A percentile compares a stretch with the other conserved stretches of the same genome.
phyloP scores from a whole-genome alignment of 176 grass and related monocot species.

The Oryza officinalis region DNA sequence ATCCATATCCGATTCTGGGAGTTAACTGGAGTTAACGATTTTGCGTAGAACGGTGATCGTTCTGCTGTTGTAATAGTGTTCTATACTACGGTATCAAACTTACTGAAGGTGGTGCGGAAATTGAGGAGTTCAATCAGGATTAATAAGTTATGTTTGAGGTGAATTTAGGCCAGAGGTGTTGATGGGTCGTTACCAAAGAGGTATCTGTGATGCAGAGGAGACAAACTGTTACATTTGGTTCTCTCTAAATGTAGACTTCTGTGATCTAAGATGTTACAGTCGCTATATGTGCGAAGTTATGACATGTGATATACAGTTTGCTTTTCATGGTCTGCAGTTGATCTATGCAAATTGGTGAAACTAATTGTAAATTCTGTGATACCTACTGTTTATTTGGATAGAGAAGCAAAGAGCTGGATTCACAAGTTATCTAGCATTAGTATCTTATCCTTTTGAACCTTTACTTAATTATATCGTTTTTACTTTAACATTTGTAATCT shows the following conservation, averaged over 20 bases:
- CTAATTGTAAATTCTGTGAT: background rate
- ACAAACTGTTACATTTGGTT: background rate
- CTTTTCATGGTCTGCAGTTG: background rate
- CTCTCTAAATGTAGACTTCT: background rate
- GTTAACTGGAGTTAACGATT: background rate
- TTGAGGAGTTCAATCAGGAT: background rate
- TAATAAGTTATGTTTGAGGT: background rate
- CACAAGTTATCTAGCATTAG: background rate
- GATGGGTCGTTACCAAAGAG: background rate
- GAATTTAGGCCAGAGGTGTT: background rate
- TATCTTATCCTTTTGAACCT: background rate
- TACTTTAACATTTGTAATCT: background rate
- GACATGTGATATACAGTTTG: background rate
- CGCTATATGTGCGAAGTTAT: background rate
- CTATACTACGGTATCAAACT: background rate
- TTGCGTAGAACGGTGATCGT: background rate
- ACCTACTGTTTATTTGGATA: background rate
- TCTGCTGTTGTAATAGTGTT: background rate
- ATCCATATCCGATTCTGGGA: background rate
- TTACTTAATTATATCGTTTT: background rate
- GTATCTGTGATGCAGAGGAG: background rate
- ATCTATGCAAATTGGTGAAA: background rate
- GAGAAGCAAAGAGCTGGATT: background rate
- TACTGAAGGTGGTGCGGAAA: background rate
- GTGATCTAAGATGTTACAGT: background rate